Evolutionary conservation across 2,329 filamentous ascomycete genomes (phyloP).

Genomic region (Cordyceps farinosa): DNA sequence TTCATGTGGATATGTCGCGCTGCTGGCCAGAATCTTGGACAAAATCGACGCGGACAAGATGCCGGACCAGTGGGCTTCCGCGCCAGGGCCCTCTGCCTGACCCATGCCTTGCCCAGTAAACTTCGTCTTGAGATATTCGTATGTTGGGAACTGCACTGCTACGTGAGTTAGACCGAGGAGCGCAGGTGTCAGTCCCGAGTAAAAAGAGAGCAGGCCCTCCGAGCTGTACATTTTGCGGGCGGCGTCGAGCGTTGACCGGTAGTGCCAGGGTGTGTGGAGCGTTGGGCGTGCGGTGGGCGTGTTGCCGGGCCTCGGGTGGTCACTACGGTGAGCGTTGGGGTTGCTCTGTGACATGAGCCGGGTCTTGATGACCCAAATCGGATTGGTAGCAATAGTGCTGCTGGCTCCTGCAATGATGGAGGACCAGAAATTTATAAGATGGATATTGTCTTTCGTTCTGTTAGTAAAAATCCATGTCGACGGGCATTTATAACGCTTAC

Average conservation of each 20-base stretch:
- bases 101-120: conserved; percentile 93
- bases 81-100: conserved; percentile 42
- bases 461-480: conserved; percentile 13
- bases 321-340: conserved; percentile 41
- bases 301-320: conserved; percentile 47
- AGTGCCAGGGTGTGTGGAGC: conserved; percentile 78
- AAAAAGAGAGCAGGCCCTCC: conserved; percentile 87
- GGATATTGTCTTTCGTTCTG: conserved; percentile 60
- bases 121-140: conserved; percentile 85
- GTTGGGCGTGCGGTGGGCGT: conserved; percentile 53
- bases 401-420: conserved; percentile 87
- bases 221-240: conserved; percentile 92
- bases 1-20: conserved; percentile 94
- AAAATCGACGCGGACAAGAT: conserved; percentile 86
- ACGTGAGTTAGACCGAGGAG: conserved; percentile 91
- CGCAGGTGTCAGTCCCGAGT: conserved; percentile 89
- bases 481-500: conserved; percentile 37
- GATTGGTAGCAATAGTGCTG: conserved; percentile 92
- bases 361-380: conserved; percentile 99
- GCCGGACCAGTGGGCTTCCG: conserved; percentile 69
- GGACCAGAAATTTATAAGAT: conserved; percentile 79
- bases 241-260: conserved; percentile 83
- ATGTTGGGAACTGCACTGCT: conserved; percentile 93
- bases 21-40: conserved; percentile 91
- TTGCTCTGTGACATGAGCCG: conserved; percentile 90